Percentiles rank a stretch among this genome's conserved stretches.
These are phyloP conservation scores for Zygoascus meyerae DNA, from an alignment of 1,139 yeast genomes.

Conservation along the genomic window DNA sequence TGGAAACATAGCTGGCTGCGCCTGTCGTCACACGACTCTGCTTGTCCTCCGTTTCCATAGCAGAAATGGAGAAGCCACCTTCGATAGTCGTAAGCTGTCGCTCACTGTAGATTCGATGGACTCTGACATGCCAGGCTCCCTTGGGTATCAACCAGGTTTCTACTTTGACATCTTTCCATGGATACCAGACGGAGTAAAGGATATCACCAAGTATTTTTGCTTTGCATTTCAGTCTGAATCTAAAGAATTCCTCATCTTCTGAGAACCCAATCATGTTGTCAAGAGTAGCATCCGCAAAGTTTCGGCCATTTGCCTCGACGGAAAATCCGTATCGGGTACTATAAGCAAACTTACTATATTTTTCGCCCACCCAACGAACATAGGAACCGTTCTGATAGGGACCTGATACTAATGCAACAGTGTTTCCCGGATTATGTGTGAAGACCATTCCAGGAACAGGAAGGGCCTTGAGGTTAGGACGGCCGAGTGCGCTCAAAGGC, in stretches of 20 bases:
- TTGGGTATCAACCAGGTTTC: conserved; percentile 27
- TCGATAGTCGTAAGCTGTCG: conserved; percentile 17
- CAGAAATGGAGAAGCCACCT: conserved; percentile 23
- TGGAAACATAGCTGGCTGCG: conserved; percentile 11
- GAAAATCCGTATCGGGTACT: conserved; percentile 31
- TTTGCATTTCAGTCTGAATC: conserved; percentile 18
- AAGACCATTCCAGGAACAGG: conserved; percentile 25
- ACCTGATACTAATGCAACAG: conserved; percentile 29
- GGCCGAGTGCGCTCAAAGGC: conserved; percentile 11
- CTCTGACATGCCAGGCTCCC: conserved; percentile 26
- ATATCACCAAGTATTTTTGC: conserved; percentile 23
- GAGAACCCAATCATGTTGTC: conserved; percentile 23
- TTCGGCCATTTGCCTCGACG: conserved; percentile 20
- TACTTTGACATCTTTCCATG: conserved; percentile 25
- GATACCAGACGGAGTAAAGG: conserved; percentile 27
- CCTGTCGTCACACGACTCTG: conserved; percentile 6
- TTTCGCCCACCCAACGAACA: conserved; percentile 27
- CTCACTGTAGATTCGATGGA: conserved; percentile 24
- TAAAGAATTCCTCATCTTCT: conserved; percentile 18
- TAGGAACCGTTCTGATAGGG: conserved; percentile 25
- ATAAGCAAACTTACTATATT: conserved; percentile 33
- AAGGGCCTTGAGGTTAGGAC: conserved; percentile 10
- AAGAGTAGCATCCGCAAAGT: conserved; percentile 18
- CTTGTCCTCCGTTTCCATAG: conserved; percentile 14
- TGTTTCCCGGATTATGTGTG: conserved; percentile 25